Evolutionary conservation across 2,329 filamentous ascomycete species (phyloP), one percentile per base, ranked within the genome.

Genomic region (Simplicillium aogashimaense): DNA sequence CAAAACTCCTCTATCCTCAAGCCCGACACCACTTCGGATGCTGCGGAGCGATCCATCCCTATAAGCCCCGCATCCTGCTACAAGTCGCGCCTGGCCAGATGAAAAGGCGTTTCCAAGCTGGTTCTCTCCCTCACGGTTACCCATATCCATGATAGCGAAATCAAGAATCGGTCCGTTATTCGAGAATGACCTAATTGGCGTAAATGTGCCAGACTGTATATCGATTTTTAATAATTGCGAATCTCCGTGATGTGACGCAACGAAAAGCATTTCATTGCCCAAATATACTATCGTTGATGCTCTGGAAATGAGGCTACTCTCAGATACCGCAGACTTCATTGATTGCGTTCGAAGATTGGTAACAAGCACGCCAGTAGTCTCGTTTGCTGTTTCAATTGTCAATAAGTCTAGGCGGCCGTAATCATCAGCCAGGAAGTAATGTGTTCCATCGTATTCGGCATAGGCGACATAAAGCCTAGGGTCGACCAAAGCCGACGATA

Each of bases 71-170:
- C 89, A 95, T 1, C 88, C 90, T 2, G 90, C 89, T 10, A 98
- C 87, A 45, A 98, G 85, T 31, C 89, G 78, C 35, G 92, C 89
- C 61, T 98, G 90, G 0, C 92, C 92, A 1, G 90, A 95, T 0
- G 89, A 94, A 54, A 95, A 98, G 46, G 92, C 86, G 52, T 92
- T 94, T 3, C 82, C 83, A 14, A 69, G 61, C 43, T 86, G 81
- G 8, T 72, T 78, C 47, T 92, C 83, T 16, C 82, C 82, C 44
- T 86, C 81, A 41, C 86, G 74, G 50, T 87, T 89, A 1, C 89
- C 90, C 72, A 97, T 84, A 53, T 97, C 92, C 87, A 97, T 95
- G 13, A 98, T 78, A 1, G 85, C 82, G 51, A 98, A 95, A 56
- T 98, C 92, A 31, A 97, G 65, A 33, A 98, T 85, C 0, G 92